Conservation (phyloP, 768 basidiomycete genomes). For the Mrakia blollopis region DNA sequence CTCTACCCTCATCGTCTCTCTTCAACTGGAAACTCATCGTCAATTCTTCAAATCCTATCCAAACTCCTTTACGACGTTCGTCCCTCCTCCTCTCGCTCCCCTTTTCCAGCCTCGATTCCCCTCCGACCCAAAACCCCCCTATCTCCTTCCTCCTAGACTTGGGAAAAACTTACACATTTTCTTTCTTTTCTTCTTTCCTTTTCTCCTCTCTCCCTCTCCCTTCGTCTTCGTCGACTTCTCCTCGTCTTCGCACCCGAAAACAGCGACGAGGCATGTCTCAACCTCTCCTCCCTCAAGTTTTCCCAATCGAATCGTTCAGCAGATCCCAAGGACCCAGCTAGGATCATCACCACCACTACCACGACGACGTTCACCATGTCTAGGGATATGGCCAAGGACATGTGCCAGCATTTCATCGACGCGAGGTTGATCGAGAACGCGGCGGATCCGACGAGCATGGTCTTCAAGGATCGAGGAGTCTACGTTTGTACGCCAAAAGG, state of each 20-base stretch:
- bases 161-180: background rate
- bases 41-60: slow-evolving; percentile 94
- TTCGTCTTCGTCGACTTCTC: background rate
- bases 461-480: slow-evolving; percentile 97
- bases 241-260: background rate
- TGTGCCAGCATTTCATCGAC: slow-evolving; percentile 99
- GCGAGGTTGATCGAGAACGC: slow-evolving; percentile 96
- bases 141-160: background rate
- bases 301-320: slow-evolving; percentile 98
- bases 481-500: slow-evolving; percentile 96
- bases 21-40: slow-evolving; percentile 80
- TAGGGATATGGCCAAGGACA: slow-evolving; percentile 98
- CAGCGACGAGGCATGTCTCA: slow-evolving; percentile 91
- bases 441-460: slow-evolving; percentile 74
- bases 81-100: slow-evolving; percentile 33
- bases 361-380: slow-evolving; percentile 99
- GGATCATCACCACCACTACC: slow-evolving; percentile 97
- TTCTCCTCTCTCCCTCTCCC: background rate
- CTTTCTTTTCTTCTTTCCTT: background rate
- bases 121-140: background rate
- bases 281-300: slow-evolving; percentile 92
- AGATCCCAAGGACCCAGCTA: slow-evolving; percentile 94
- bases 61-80: slow-evolving; percentile 93
- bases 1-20: slow-evolving; percentile 89
- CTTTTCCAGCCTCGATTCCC: slow-evolving; percentile 1